Evolutionary conservation across 106 monocot species (phyloP), one percentile per base, ranked within the genome.

Genomic region (Dendrobium officinale): DNA sequence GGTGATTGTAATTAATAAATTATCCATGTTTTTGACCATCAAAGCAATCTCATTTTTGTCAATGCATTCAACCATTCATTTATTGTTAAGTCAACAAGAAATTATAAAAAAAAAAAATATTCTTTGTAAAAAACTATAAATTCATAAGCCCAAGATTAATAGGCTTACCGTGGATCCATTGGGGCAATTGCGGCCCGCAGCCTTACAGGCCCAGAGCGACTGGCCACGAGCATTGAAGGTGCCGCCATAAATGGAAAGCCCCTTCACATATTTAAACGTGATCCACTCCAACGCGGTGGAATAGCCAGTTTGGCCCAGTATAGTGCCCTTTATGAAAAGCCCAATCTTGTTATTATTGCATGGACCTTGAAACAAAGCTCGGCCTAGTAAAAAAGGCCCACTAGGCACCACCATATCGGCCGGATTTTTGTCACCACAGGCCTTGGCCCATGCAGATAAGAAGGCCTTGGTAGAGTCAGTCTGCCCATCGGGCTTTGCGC

Each of bases 151-250:
- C 47, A 9, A 1, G 9, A 27, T 5, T 67, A 67, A 67, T 6
- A 11, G 29, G 44, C 80, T 0, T 80, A 86, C 86, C 42, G 81
- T 81, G 9, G 89, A 72, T 18, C 84, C 86, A 6, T 2, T 15
- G 0, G 86, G 89, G 75, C 89, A 89, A 29, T 72, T 78, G 24
- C 79, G 75, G 64, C 84, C 48, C 24, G 81, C 78, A 9, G 55
- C 47, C 77, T 86, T 86, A 75, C 86, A 89, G 8, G 74, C 79
- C 85, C 86, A 89, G 15, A 86, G 74, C n/a, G 77, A n/a, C n/a
- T 81, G 75, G 0, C 81, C 89, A 8, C 58, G 80, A 22, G 78
- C 90, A 31, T 90, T 81, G 40, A 83, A 51, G 9, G 79, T 79
- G 17, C 90, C 90, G 16, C 87, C 87, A 48, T 75, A 67, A 66